Evolutionary conservation across 1,284 basidiomycete genomes (phyloP).

Genomic region (Polyporus tsugae): DNA sequence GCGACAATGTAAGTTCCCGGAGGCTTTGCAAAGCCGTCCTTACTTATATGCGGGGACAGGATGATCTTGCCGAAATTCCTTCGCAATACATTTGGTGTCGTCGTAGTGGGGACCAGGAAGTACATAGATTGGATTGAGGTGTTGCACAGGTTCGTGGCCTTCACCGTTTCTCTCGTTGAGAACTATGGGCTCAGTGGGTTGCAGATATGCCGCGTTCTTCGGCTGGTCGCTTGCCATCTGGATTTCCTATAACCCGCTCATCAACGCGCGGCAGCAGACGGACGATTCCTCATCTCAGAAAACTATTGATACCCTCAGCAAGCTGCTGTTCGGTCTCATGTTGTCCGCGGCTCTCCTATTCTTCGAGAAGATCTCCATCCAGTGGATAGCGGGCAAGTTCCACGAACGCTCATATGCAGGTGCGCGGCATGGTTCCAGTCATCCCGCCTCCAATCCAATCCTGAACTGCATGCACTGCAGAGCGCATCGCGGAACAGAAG

Average conservation of each 20-base stretch:
- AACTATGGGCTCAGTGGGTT: conserved; percentile 1
- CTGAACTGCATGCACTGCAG: conserved; percentile 45
- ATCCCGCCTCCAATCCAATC: no score
- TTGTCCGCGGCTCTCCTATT: conserved; percentile 79
- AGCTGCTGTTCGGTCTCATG: conserved; percentile 80
- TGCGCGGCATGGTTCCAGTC: conserved; percentile 36
- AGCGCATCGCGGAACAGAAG: conserved; percentile 87
- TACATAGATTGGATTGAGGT: conserved; percentile 83
- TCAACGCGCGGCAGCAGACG: conserved; percentile 54
- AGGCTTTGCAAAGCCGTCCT: neutral
- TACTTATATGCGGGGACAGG: conserved; percentile 40
- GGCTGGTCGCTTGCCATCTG: conserved; percentile 75
- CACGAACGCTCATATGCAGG: conserved; percentile 89
- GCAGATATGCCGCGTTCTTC: conserved; percentile 77
- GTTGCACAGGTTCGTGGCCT: conserved; percentile 60
- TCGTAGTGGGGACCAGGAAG: conserved; percentile 72
- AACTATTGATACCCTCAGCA: conserved; percentile 59
- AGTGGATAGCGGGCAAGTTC: conserved; percentile 87
- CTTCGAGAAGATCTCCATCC: conserved; percentile 88
- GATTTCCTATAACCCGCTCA: conserved; percentile 75
- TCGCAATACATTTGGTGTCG: conserved; percentile 72
- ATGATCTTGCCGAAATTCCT: conserved; percentile 64
- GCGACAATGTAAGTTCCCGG: conserved; percentile 61
- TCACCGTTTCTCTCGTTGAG: neutral
- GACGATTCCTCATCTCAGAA: conserved; percentile 33